Conservation (phyloP, 176 grass and related monocot species). For the Poa annua region DNA sequence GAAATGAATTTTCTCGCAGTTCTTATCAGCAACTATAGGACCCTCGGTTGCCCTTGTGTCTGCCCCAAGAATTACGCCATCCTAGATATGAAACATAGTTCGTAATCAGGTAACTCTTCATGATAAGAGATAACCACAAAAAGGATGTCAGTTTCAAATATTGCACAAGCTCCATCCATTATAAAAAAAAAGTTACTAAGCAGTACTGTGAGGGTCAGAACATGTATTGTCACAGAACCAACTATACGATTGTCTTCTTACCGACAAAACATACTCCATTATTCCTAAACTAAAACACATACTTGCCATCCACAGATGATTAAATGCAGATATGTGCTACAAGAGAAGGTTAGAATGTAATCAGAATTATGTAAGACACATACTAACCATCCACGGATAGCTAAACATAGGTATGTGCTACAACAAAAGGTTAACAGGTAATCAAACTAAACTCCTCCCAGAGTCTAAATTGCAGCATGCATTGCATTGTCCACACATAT, state of each 20-base stretch:
- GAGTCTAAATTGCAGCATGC: background rate
- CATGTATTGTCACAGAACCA: conserved; percentile 17
- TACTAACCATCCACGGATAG: background rate
- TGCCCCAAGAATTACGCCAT: conserved; percentile 93
- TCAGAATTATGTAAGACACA: background rate
- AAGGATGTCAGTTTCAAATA: background rate
- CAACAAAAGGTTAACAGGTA: background rate
- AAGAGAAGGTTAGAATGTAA: too few relatives aligned
- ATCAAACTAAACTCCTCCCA: background rate
- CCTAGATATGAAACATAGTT: conserved; percentile 54
- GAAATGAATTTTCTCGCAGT: conserved; percentile 92
- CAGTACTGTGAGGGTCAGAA: conserved; percentile 8
- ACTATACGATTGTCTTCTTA: background rate
- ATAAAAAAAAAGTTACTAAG: background rate
- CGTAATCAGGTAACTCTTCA: conserved; percentile 9
- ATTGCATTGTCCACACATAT: background rate
- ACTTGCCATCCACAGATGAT: too few relatives aligned
- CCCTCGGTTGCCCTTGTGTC: conserved; percentile 96
- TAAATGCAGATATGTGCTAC: too few relatives aligned
- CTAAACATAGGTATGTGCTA: background rate
- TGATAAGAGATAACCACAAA: background rate
- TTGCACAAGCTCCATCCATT: background rate
- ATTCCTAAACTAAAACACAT: background rate
- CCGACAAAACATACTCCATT: conserved; percentile 11
- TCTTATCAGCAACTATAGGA: conserved; percentile 95